These are phyloP conservation scores for Nakaseomyces bracarensis DNA, from an alignment of 1,139 yeast genomes.

Conservation along the genomic window DNA sequence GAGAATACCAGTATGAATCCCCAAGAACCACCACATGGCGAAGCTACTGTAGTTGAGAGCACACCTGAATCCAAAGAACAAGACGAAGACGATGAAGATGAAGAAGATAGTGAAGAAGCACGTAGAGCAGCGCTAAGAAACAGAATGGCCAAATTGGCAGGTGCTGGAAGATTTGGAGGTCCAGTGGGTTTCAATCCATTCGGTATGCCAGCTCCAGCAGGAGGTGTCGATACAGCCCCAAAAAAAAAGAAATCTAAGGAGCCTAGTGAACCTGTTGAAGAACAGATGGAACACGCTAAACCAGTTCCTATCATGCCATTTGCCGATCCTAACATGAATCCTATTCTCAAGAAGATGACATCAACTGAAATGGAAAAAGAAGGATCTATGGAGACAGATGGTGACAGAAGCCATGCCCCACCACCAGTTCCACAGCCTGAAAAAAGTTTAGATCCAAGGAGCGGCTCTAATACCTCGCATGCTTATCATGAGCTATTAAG, in stretches of 20 bases:
- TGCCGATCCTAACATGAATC: conserved; percentile 32
- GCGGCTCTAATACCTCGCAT: neutral
- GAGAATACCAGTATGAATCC: neutral
- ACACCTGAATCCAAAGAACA: conserved; percentile 14
- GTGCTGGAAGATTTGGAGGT: conserved; percentile 83
- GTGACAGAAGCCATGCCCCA: neutral
- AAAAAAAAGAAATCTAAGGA: neutral
- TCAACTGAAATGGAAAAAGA: neutral
- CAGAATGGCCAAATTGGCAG: conserved; percentile 93
- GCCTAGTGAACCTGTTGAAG: conserved; percentile 19
- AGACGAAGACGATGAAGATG: conserved; percentile 39
- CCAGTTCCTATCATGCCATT: conserved; percentile 49
- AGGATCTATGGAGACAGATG: conserved; percentile 10
- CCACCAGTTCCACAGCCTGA: neutral
- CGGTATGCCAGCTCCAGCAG: conserved; percentile 36
- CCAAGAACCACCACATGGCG: neutral
- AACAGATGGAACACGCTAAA: conserved; percentile 23
- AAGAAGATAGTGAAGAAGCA: conserved; percentile 68
- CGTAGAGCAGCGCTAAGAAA: conserved; percentile 75
- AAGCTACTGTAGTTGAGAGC: neutral
- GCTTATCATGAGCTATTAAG: conserved; percentile 1
- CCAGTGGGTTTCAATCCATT: conserved; percentile 59
- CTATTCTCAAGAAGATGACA: conserved; percentile 19
- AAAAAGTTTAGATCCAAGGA: neutral
- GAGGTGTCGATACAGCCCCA: conserved; percentile 28